Evolutionary conservation across 768 basidiomycete species (phyloP).

Genomic region (Xerocomellus dryophilus): DNA sequence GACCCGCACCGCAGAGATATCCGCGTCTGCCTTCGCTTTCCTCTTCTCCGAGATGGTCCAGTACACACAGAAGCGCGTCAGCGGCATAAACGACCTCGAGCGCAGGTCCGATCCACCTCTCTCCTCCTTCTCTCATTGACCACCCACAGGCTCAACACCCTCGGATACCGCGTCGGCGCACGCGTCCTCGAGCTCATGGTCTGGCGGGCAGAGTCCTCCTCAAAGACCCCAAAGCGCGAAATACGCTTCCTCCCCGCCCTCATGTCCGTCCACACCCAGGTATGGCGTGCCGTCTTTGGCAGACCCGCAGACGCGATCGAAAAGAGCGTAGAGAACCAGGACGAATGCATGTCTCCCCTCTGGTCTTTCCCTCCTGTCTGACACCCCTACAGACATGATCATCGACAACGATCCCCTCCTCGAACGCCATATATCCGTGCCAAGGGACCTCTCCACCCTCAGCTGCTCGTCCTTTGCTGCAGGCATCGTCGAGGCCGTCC

Average conservation of each 20-base stretch:
- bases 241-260: conserved; percentile 87
- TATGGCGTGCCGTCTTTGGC: conserved; percentile 93
- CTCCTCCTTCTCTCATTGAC: neutral
- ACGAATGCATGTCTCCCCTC: conserved; percentile 69
- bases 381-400: conserved; percentile 76
- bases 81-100: conserved; percentile 93
- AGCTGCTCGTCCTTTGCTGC: conserved; percentile 98
- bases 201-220: conserved; percentile 73
- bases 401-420: conserved; percentile 94
- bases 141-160: conserved; percentile 69
- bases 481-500: conserved; percentile 93
- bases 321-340: conserved; percentile 92
- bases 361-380: neutral
- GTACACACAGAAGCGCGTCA: conserved; percentile 94
- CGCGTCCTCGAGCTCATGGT: conserved; percentile 84
- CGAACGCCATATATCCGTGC: conserved; percentile 90
- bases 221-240: conserved; percentile 91
- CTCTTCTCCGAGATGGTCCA: conserved; percentile 92
- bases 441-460: conserved; percentile 88
- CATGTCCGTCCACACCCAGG: conserved; percentile 91
- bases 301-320: conserved; percentile 93
- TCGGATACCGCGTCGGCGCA: conserved; percentile 89
- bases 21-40: conserved; percentile 80
- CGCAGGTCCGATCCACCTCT: conserved; percentile 56
- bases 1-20: conserved; percentile 80